phyloP scores from a whole-genome alignment of 257 asterid species.

The Penstemon eatonii region DNA sequence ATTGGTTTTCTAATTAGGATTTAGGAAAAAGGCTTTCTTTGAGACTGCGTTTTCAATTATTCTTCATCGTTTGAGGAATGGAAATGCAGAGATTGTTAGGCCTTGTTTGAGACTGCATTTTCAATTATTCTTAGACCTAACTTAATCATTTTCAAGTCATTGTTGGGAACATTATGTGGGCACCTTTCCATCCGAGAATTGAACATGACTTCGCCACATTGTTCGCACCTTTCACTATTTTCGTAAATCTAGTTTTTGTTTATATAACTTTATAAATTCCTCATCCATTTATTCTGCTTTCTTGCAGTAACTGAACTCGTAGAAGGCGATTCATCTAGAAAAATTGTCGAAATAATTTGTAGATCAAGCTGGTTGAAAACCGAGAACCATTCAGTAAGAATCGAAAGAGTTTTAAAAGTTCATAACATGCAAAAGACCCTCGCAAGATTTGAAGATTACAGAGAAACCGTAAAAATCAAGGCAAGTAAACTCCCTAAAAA shows the following conservation, averaged over 20 bases:
- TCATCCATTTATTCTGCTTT: slow-evolving; percentile 9
- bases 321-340: slow-evolving; percentile 90
- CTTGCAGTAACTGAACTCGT: slow-evolving; percentile 78
- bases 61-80: slow-evolving; percentile 4
- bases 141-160: too few relatives aligned
- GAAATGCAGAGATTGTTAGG: neutral
- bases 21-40: neutral
- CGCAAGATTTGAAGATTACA: slow-evolving; percentile 70
- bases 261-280: neutral
- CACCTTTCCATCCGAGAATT: too few relatives aligned
- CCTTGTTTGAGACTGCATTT: slow-evolving; percentile 1
- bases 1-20: neutral
- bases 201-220: too few relatives aligned
- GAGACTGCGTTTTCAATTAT: neutral
- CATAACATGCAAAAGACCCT: slow-evolving; percentile 74
- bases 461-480: slow-evolving; percentile 68
- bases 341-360: slow-evolving; percentile 87
- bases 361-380: slow-evolving; percentile 69
- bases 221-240: too few relatives aligned
- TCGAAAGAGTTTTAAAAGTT: slow-evolving; percentile 70
- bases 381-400: slow-evolving; percentile 54
- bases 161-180: too few relatives aligned
- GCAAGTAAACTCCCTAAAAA: slow-evolving; percentile 78
- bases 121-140: neutral
- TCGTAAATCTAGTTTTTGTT: slow-evolving; percentile 13